A percentile compares a stretch with the other conserved stretches of the same genome.
Conservation (phyloP, 768 basidiomycete species). For the Trametes punicea region DNA sequence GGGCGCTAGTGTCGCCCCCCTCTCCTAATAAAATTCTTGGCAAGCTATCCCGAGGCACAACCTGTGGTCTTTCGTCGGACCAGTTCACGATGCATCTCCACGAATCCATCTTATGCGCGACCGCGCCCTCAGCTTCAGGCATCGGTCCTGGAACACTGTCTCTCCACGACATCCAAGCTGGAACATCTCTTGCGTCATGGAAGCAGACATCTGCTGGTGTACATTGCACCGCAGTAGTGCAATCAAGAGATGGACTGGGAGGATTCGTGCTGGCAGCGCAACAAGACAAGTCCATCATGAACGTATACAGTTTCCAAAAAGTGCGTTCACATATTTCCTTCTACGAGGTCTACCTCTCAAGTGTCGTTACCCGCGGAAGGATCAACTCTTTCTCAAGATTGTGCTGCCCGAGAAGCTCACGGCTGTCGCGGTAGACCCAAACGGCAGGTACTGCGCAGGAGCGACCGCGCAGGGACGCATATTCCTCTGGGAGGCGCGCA, state of each 20-base stretch:
- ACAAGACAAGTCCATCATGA: slow-evolving; percentile 82
- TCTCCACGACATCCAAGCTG: slow-evolving; percentile 80
- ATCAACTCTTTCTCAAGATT: slow-evolving; percentile 83
- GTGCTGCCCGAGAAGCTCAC: slow-evolving; percentile 88
- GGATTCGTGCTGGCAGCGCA: slow-evolving; percentile 84
- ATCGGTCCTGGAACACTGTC: slow-evolving; percentile 62
- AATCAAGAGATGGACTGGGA: slow-evolving; percentile 69
- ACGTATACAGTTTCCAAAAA: slow-evolving; percentile 94
- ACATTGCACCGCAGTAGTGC: slow-evolving; percentile 67
- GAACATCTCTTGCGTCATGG: slow-evolving; percentile 76
- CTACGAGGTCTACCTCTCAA: neutral
- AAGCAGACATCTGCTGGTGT: slow-evolving; percentile 72
- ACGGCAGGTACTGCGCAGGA: slow-evolving; percentile 78
- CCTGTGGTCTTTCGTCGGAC: too few relatives aligned
- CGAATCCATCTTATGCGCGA: slow-evolving; percentile 65
- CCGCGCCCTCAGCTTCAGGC: slow-evolving; percentile 44
- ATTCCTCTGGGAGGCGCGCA: slow-evolving; percentile 92
- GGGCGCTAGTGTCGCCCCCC: too few relatives aligned
- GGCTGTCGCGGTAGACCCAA: slow-evolving; percentile 71
- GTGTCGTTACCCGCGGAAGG: slow-evolving; percentile 44
- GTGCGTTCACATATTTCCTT: slow-evolving; percentile 37
- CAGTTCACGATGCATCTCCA: slow-evolving; percentile 52
- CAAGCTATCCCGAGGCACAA: too few relatives aligned
- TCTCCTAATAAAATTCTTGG: too few relatives aligned
- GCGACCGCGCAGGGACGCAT: slow-evolving; percentile 87